Evolutionary conservation across 2,329 filamentous ascomycete genomes (phyloP).

Genomic region (Exophiala dermatitidis): DNA sequence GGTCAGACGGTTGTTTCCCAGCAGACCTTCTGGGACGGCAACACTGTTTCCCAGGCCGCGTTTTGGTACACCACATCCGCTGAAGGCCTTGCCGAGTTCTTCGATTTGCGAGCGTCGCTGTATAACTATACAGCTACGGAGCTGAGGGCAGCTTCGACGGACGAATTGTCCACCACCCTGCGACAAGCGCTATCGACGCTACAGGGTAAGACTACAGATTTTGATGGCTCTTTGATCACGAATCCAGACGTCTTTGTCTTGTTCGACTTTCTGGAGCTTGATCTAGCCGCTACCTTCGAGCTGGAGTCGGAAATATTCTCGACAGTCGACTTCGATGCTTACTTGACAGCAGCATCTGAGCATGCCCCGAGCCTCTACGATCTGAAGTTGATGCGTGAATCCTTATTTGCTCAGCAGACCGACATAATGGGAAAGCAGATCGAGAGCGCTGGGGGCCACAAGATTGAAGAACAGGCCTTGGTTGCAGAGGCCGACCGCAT

Average conservation of each 20-base stretch:
- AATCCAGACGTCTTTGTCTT: constrained; percentile 82
- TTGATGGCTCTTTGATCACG: constrained; percentile 57
- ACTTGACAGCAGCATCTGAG: constrained; percentile 54
- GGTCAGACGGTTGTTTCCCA: constrained; percentile 64
- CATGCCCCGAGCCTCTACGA: constrained; percentile 52
- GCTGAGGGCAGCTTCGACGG: constrained; percentile 67
- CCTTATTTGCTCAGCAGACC: constrained; percentile 49
- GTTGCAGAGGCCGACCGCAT: constrained; percentile 35
- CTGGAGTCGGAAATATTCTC: constrained; percentile 53
- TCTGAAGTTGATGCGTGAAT: constrained; percentile 62
- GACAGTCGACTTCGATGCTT: constrained; percentile 61
- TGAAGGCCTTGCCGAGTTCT: constrained; percentile 65
- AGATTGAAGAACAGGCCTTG: constrained; percentile 37
- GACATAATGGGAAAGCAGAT: constrained; percentile 49
- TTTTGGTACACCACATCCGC: constrained; percentile 66
- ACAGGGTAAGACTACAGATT: constrained; percentile 63
- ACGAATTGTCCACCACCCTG: constrained; percentile 63
- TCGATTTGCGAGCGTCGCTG: constrained; percentile 67
- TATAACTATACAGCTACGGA: constrained; percentile 83
- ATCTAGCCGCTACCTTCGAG: constrained; percentile 45
- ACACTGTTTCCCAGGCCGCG: constrained; percentile 51
- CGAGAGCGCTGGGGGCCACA: constrained; percentile 31
- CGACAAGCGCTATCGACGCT: constrained; percentile 59
- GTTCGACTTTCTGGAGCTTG: constrained; percentile 77
- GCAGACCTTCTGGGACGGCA: constrained; percentile 66